Evolutionary conservation across 192 early-diverging fungal species (phyloP), one percentile per base, ranked within the genome.

Genomic region (Coemansia sp.): DNA sequence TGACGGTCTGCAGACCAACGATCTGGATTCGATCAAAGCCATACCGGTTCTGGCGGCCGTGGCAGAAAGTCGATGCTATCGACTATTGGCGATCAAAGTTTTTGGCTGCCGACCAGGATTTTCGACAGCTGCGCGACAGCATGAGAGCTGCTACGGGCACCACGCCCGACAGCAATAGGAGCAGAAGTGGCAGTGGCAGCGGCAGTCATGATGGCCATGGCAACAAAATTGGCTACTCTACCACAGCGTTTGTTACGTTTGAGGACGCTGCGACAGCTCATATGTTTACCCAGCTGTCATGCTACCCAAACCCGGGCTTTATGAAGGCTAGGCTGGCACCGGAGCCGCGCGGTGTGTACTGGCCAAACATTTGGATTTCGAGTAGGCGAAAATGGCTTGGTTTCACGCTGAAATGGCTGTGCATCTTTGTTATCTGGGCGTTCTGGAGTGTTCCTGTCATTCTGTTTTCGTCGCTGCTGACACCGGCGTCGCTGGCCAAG

Each of bases 231-330:
- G 66, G 67, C 4, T 66, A 51, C 16, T 84, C 89, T 1, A 87
- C 83, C 16, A 86, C 89, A 25, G 91, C 89, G 2, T 93, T 93
- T 65, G 89, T 93, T n/a, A 93, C 91, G 16, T 93, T 90, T 68
- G 85, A 87, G 59, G 83, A 87, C 30, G 80, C 90, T n/a, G 81
- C 83, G 25, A 85, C 87, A 40, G 91, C 91, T 79, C 87, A 87
- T 67, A 78, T 89, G 48, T 82, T 85, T 11, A 77, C 88, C 12
- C 90, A 93, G 77, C 78, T 86, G 0, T 80, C 90, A 31, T 85
- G 87, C 57, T 77, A 87, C 60, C 80, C 87, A 16, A 84, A 88
- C 58, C 90, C 90, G 0, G 87, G 89, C 30, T 68, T 83, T n/a
- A 85, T 88, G 58, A 67, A 82, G 14, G 87, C 89, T 0, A 64